Evolutionary conservation across 2,329 filamentous ascomycete genomes (phyloP).

Genomic region (Helotiales sp.): DNA sequence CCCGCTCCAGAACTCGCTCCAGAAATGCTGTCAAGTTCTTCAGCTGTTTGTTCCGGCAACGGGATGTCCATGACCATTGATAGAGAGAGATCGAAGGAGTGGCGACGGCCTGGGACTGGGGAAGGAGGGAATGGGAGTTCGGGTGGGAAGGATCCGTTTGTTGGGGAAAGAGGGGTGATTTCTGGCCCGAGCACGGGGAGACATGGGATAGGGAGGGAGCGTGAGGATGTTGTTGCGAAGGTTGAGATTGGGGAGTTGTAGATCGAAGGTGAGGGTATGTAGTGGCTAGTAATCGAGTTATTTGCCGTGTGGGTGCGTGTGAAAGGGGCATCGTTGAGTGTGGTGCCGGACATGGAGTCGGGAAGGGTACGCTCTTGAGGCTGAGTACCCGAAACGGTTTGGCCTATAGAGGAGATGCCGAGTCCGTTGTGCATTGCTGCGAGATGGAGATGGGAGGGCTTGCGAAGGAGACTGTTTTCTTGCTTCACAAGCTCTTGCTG

Average conservation of each 20-base stretch:
- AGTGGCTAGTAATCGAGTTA: no score
- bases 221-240: background rate
- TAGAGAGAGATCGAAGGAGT: background rate
- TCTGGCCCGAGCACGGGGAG: background rate
- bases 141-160: background rate
- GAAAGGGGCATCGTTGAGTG: no score
- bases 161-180: background rate
- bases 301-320: no score
- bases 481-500: no score
- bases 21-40: background rate
- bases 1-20: background rate
- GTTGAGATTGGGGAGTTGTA: background rate
- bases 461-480: no score
- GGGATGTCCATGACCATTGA: background rate
- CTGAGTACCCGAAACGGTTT: no score
- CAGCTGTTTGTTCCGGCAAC: background rate
- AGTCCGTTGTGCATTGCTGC: conserved; percentile 6
- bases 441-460: background rate
- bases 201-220: background rate
- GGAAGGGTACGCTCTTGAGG: no score
- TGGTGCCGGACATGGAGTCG: no score
- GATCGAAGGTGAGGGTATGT: no score
- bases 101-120: background rate
- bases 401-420: conserved; percentile 13
- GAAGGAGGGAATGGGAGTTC: background rate